Evolutionary conservation across 148 eudicot species (phyloP), one percentile per base, ranked within the genome.

Genomic region (Heliamphora exappendiculata): DNA sequence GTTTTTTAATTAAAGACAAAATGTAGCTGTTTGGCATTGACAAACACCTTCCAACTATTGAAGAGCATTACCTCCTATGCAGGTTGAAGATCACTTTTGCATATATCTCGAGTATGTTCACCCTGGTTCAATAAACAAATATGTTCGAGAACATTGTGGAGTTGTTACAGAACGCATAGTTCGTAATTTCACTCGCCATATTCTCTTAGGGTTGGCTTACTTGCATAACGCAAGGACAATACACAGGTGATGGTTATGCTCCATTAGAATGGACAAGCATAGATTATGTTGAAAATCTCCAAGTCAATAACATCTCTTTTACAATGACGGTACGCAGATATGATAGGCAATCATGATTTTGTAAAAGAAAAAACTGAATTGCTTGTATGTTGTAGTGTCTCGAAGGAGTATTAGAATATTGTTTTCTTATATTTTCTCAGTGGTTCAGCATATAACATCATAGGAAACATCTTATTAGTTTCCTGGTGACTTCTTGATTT

Each of bases 121-220:
- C 70, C 98, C 98, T 33, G 98, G 98, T 70, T 90, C 98, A 57
- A 82, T 95, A 72, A 88, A 83, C 80, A 95, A 88, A 80, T 95
- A 88, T 85, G 79, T 91, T 64, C 87, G 85, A 20, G 91, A 95
- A 45, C 89, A 87, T 81, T 85, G 82, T 85, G 92, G 87, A 79
- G 96, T 92, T 76, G 78, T 95, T 74, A 89, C 97, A 33, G 98
- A 95, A 80, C 83, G 87, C 75, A 87, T 95, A 76, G 92, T 95
- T 67, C 98, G 97, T 57, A 92, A 89, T 80, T 95, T 95, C 79
- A 95, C 98, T 70, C 91, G 97, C 63, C 98, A 95, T 78, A 91
- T 92, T 80, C 81, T 91, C 8, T 92, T 88, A 72, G 98, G 98
- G 68, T 79, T 95, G 84, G 97, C 96, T 76, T 95, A 87, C 80